Evolutionary conservation across 2,329 filamentous ascomycete species (phyloP).

Genomic region (Aspergillus fijiensis): DNA sequence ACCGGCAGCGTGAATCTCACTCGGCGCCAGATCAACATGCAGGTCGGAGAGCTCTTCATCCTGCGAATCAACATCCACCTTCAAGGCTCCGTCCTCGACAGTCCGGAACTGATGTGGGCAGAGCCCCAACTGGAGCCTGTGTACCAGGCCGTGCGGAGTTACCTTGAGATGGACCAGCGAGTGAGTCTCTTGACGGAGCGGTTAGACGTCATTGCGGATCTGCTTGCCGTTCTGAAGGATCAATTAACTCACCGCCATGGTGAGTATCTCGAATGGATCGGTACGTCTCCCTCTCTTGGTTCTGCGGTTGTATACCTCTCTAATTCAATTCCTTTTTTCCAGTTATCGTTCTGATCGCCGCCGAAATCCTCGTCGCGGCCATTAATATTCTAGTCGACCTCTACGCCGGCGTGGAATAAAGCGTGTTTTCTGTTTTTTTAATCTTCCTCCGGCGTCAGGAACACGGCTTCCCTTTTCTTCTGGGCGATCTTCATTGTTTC

Average conservation of each 20-base stretch:
- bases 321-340: conserved; percentile 12
- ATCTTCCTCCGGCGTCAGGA: neutral
- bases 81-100: conserved; percentile 93
- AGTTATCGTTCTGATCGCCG: conserved; percentile 95
- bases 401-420: conserved; percentile 66
- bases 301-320: conserved; percentile 3
- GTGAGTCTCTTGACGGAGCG: conserved; percentile 86
- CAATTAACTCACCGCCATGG: conserved; percentile 91
- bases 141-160: conserved; percentile 91
- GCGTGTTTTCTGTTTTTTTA: neutral
- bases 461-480: neutral
- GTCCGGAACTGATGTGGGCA: conserved; percentile 96
- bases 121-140: conserved; percentile 96
- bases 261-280: conserved; percentile 86
- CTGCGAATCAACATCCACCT: conserved; percentile 96
- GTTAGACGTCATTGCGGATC: conserved; percentile 87
- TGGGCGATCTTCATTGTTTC: neutral
- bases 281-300: conserved; percentile 51
- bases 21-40: conserved; percentile 95
- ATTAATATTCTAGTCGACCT: conserved; percentile 95
- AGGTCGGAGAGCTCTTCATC: conserved; percentile 98
- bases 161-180: conserved; percentile 96
- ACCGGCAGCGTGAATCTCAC: conserved; percentile 90
- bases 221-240: conserved; percentile 90
- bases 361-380: conserved; percentile 87